Base-by-base conservation (phyloP, 177 flowering plant species). In the Telopea speciosissima region DNA sequence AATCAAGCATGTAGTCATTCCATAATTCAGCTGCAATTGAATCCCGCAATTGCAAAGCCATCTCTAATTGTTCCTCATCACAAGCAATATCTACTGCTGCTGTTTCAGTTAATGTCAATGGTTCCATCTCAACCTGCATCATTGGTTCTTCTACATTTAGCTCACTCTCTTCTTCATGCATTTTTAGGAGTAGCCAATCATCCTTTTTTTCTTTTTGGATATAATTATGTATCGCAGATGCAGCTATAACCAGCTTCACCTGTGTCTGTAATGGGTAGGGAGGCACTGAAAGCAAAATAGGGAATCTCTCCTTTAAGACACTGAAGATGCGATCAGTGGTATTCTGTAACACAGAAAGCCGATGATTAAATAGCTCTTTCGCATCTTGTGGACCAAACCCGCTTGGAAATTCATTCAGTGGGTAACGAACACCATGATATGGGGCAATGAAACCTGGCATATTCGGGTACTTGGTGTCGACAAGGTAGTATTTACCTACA, bases 401-500 rank as follows among this genome's bases (percentile, higher is more conserved):
- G 28, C 54, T 49, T 31, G 73, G 63, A 66, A 65, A 78, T 22
- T 82, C 89, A 68, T 70, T 79, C n/a, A 62, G 60, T 31, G 67
- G 79, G 70, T 74, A 75, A 31, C 82, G 74, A 26, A 72, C 79
- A 33, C 78, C 85, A 40, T 62, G 67, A 70, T 84, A 87, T 25
- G 93, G 88, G 45, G 90, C 81, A 60, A 87, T 61, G 71, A 87
- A 86, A 8, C 89, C 87, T n/a, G 84, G 83, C 67, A 80, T 74
- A 73, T 85, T 87, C 59, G 80, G 75, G 65, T 83, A 87, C 69
- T 82, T 82, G 31, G 67, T 63, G 68, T 86, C 85, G 61, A 87
- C 87, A 60, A 89, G 83, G 80, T 85, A 89, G 77, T 83, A 87
- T 76, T 83, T 89, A 19, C 90, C 89, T 85, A 79, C 81, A 79